Percentiles rank a stretch among this genome's conserved stretches.
phyloP scores from a whole-genome alignment of 345 rosid species.

The Capsella bursapastoris region DNA sequence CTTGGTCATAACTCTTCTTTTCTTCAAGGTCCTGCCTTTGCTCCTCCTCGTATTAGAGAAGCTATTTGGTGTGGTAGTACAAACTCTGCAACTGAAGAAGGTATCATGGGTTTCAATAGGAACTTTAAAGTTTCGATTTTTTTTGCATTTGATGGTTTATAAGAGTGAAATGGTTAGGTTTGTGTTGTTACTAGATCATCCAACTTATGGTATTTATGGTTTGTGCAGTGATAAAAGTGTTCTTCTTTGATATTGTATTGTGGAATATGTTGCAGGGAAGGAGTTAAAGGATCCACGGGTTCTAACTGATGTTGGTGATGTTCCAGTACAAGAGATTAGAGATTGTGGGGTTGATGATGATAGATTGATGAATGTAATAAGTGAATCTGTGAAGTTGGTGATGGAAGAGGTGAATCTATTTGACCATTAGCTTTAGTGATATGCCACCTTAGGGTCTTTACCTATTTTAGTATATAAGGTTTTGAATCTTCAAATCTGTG shows the following conservation, averaged over 20 bases:
- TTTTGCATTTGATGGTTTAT: neutral
- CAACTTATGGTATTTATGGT: neutral
- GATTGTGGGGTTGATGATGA: slow-evolving; percentile 97
- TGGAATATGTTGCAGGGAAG: slow-evolving; percentile 62
- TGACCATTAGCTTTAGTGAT: neutral
- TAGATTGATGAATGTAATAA: slow-evolving; percentile 83
- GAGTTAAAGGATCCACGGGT: slow-evolving; percentile 88
- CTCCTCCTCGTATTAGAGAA: slow-evolving; percentile 96
- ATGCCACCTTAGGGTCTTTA: neutral
- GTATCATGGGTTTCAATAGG: slow-evolving; percentile 40
- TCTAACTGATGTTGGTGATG: slow-evolving; percentile 94
- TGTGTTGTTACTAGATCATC: neutral
- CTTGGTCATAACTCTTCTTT: slow-evolving; percentile 96
- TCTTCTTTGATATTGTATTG: neutral
- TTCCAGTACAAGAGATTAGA: slow-evolving; percentile 97
- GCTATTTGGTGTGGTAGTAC: slow-evolving; percentile 99
- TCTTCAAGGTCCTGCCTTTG: slow-evolving; percentile 99
- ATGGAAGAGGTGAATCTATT: slow-evolving; percentile 76
- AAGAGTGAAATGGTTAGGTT: neutral
- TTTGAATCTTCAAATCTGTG: neutral
- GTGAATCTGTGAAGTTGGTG: slow-evolving; percentile 85
- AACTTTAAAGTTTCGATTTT: slow-evolving; percentile 9
- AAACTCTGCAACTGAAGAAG: slow-evolving; percentile 92
- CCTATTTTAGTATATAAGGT: neutral
- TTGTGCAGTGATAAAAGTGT: neutral